Evolutionary conservation across 805 yeast species (phyloP).

Genomic region (Saturnispora saitoi): DNA sequence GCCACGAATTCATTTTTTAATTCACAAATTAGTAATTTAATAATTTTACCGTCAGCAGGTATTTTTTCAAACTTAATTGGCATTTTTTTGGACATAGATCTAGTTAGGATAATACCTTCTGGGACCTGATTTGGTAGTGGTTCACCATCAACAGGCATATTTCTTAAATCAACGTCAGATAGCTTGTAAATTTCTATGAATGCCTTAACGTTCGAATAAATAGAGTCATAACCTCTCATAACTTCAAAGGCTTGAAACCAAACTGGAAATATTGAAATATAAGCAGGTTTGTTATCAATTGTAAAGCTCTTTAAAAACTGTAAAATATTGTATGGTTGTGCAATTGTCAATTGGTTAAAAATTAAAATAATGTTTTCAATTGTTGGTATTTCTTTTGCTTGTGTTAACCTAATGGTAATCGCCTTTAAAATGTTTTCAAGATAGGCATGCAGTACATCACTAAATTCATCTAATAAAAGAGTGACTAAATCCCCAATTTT

Average conservation of each 20-base stretch:
- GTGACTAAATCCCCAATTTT: conserved; percentile 52
- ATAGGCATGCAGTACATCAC: conserved; percentile 32
- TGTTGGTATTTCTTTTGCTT: conserved; percentile 63
- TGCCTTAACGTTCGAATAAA: conserved; percentile 60
- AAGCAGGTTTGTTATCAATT: conserved; percentile 31
- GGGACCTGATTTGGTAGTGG: conserved; percentile 44
- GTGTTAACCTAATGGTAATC: conserved; percentile 54
- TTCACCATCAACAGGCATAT: conserved; percentile 68
- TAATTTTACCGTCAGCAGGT: conserved; percentile 61
- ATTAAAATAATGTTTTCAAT: conserved; percentile 71
- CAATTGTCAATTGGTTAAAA: conserved; percentile 59
- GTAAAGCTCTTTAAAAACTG: conserved; percentile 43
- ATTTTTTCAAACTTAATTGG: conserved; percentile 57
- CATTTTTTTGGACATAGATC: conserved; percentile 70
- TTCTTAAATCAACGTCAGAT: conserved; percentile 43
- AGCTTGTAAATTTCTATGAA: conserved; percentile 56
- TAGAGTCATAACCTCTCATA: conserved; percentile 68
- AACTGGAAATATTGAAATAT: conserved; percentile 54
- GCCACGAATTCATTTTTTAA: conserved; percentile 49
- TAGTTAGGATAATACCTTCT: conserved; percentile 63
- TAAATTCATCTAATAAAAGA: conserved; percentile 27
- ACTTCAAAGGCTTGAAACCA: conserved; percentile 83
- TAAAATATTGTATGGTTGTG: conserved; percentile 56
- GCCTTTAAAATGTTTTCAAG: conserved; percentile 60
- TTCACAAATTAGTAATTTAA: conserved; percentile 64